Evolutionary conservation across 179 eudicot genomes (phyloP).

Genomic region (Drosera spatulata): DNA sequence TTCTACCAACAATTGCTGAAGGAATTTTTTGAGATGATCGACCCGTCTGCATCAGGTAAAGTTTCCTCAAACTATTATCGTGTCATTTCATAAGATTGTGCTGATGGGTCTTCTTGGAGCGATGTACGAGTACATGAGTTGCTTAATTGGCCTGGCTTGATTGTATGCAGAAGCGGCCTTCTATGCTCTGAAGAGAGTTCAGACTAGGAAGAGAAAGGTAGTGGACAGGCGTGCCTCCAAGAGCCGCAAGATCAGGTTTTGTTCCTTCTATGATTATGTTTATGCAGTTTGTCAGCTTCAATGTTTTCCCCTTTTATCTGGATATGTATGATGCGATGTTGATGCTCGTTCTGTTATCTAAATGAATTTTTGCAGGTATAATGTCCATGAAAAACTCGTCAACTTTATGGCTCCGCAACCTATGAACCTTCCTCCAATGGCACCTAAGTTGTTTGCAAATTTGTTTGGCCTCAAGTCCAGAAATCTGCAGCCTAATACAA

Average conservation of each 20-base stretch:
- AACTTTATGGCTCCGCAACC: conserved; percentile 93
- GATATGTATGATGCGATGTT: too few species aligned
- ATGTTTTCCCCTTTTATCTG: too few species aligned
- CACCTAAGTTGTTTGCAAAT: conserved; percentile 58
- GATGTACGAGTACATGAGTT: too few species aligned
- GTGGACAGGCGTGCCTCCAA: conserved; percentile 94
- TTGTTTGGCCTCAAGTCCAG: conserved; percentile 56
- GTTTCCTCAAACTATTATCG: neutral
- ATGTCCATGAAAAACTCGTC: conserved; percentile 77
- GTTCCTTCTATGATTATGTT: too few species aligned
- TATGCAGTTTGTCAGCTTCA: too few species aligned
- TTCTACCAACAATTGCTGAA: conserved; percentile 83
- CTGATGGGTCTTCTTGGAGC: too few species aligned
- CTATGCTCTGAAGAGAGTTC: conserved; percentile 64
- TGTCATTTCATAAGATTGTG: too few species aligned
- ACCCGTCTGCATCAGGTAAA: conserved; percentile 66
- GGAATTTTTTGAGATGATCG: conserved; percentile 76
- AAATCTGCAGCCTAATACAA: neutral
- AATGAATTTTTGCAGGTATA: conserved; percentile 37
- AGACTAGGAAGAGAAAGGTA: conserved; percentile 76
- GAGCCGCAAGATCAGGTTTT: conserved; percentile 85
- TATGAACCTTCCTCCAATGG: conserved; percentile 48
- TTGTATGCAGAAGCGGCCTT: conserved; percentile 50
- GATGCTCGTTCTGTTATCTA: too few species aligned
- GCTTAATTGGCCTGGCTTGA: neutral